These are phyloP conservation scores for Leucoagaricus sp. DNA, from an alignment of 1,284 basidiomycete genomes.

Conservation along the genomic window DNA sequence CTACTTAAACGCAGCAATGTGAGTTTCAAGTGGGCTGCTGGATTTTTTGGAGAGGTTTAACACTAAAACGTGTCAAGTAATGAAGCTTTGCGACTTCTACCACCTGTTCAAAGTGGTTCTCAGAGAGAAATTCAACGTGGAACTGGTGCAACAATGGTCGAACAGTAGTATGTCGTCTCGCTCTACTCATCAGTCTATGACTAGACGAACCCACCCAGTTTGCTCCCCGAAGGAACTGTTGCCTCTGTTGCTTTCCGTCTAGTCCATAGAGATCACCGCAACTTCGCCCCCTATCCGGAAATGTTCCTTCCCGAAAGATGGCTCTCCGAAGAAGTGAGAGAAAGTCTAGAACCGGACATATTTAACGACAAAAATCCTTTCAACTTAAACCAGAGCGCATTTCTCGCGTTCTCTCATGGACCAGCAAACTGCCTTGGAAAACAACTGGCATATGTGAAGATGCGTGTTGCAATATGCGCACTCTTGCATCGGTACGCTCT, in stretches of 20 bases:
- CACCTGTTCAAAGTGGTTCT: conserved; percentile 35
- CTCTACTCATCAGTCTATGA: background rate
- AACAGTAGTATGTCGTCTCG: conserved; percentile 28
- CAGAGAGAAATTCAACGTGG: conserved; percentile 30
- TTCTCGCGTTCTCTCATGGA: conserved; percentile 40
- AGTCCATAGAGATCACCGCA: conserved; percentile 42
- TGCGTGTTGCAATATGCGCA: conserved; percentile 36
- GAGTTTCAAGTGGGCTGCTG: conserved; percentile 19
- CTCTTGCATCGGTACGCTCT: conserved; percentile 35
- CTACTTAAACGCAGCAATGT: conserved; percentile 42
- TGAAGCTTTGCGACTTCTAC: conserved; percentile 39
- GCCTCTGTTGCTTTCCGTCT: conserved; percentile 38
- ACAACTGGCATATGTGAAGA: conserved; percentile 40
- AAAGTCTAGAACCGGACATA: conserved; percentile 28
- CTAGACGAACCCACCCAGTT: conserved; percentile 25
- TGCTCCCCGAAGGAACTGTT: conserved; percentile 41
- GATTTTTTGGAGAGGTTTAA: background rate
- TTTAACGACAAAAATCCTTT: conserved; percentile 28
- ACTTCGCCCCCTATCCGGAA: conserved; percentile 42
- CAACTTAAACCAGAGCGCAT: conserved; percentile 31
- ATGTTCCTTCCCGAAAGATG: conserved; percentile 45
- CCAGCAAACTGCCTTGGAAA: conserved; percentile 40
- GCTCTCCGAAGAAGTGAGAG: conserved; percentile 29
- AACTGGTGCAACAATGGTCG: conserved; percentile 28
- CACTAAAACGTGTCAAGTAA: conserved; percentile 25